These are phyloP conservation scores for Trematosphaeria pertusa DNA, from an alignment of 2,329 filamentous ascomycete genomes.

Conservation along the genomic window DNA sequence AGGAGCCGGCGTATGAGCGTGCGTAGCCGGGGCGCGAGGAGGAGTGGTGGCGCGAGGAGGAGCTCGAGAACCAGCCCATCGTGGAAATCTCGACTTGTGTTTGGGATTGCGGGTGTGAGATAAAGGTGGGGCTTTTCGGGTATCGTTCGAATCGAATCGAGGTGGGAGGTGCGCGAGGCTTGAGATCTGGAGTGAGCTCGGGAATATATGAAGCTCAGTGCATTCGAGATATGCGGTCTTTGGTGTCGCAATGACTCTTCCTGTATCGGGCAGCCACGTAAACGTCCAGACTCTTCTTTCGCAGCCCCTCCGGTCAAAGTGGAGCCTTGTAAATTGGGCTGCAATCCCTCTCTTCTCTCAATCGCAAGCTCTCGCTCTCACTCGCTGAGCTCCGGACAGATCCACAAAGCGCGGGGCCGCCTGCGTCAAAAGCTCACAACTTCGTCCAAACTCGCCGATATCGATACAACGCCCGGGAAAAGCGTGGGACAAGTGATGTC, in stretches of 20 bases:
- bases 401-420: not conserved
- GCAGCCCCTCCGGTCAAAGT: slow-evolving; percentile 14
- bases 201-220: slow-evolving; percentile 4
- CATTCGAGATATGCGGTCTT: slow-evolving; percentile 1
- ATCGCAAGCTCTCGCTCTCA: not conserved
- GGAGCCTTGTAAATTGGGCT: slow-evolving; percentile 5
- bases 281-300: too few relatives aligned
- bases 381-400: too few relatives aligned
- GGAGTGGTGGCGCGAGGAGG: slow-evolving; percentile 32
- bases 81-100: slow-evolving; percentile 15
- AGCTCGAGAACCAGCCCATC: slow-evolving; percentile 48
- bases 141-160: not conserved
- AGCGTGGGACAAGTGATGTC: too few relatives aligned
- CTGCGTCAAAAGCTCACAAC: too few relatives aligned
- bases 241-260: not conserved
- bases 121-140: too few relatives aligned
- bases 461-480: too few relatives aligned
- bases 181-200: not conserved
- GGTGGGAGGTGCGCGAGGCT: not conserved
- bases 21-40: slow-evolving; percentile 40
- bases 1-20: slow-evolving; percentile 32
- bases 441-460: too few relatives aligned
- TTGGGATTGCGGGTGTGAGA: not conserved
- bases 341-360: not conserved
- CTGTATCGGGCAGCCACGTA: slow-evolving; percentile 8